Percentiles rank a stretch among this genome's conserved stretches.
These are phyloP conservation scores for Flaveria sonorensis DNA, from an alignment of 129 eudicot genomes.

Conservation along the genomic window DNA sequence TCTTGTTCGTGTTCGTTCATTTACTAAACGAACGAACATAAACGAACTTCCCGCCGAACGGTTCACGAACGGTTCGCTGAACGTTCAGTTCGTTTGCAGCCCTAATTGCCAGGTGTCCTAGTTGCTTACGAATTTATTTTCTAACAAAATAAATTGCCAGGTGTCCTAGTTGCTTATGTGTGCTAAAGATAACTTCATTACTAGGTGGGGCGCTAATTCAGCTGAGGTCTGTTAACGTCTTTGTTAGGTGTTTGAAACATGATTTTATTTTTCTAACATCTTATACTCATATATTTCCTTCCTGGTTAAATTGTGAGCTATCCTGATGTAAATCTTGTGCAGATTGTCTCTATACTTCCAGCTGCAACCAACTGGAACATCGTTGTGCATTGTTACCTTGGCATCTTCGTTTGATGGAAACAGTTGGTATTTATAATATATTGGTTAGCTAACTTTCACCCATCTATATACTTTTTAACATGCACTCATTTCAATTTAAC, in stretches of 20 bases:
- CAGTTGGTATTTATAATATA: slow-evolving; percentile 78
- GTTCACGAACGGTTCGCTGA: too few relatives aligned
- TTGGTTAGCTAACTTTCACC: slow-evolving; percentile 57
- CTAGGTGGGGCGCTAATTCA: slow-evolving; percentile 85
- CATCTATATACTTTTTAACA: slow-evolving; percentile 6
- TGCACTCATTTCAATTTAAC: not conserved
- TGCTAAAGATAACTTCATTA: slow-evolving; percentile 93
- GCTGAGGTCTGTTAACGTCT: slow-evolving; percentile 61
- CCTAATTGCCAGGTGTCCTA: too few relatives aligned
- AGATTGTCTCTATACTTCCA: slow-evolving; percentile 90
- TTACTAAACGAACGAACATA: too few relatives aligned
- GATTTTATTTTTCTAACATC: not conserved
- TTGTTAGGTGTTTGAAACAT: slow-evolving; percentile 9
- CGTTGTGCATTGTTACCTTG: slow-evolving; percentile 91
- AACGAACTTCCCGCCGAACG: too few relatives aligned
- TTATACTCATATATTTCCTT: not conserved
- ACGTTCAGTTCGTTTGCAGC: too few relatives aligned
- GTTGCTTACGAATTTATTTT: not conserved
- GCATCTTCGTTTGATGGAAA: slow-evolving; percentile 97
- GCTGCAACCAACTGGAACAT: slow-evolving; percentile 91
- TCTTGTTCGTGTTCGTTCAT: too few relatives aligned
- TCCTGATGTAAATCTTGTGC: slow-evolving; percentile 29
- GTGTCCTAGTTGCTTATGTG: slow-evolving; percentile 88
- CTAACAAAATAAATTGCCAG: slow-evolving; percentile 42
- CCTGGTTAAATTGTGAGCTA: slow-evolving; percentile 1